Conservation (phyloP, 306 rosid species). For the Cucumis melo region DNA sequence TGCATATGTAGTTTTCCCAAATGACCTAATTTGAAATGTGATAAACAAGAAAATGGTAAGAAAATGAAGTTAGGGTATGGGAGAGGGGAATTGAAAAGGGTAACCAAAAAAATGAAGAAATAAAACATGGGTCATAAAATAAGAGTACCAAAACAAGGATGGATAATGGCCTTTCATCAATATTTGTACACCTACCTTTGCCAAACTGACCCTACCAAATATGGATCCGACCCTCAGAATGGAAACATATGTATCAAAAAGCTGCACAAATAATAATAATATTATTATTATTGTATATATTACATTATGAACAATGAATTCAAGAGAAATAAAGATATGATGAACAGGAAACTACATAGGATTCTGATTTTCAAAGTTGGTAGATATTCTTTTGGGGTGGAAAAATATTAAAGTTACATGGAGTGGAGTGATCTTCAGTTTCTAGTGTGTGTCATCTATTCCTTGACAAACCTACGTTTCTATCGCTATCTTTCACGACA, state of each 20-base stretch:
- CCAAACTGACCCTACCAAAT: neutral
- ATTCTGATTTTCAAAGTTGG: neutral
- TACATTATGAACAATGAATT: neutral
- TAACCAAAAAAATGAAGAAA: neutral
- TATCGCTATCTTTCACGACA: neutral
- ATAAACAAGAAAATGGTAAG: neutral
- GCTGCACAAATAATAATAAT: neutral
- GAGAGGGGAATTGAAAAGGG: neutral
- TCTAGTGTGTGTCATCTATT: neutral
- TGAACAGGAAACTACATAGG: constrained; percentile 1
- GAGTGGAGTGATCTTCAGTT: neutral
- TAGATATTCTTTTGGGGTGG: neutral
- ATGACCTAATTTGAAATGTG: neutral
- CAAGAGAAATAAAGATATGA: neutral
- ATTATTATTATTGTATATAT: neutral
- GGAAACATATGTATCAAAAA: neutral
- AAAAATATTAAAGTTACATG: neutral
- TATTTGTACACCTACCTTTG: neutral
- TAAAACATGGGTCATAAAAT: neutral
- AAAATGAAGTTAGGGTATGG: neutral
- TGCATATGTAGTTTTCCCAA: neutral
- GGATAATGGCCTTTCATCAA: neutral
- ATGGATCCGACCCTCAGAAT: neutral
- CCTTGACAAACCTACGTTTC: neutral
- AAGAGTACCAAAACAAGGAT: neutral